Percentiles rank a stretch among this genome's conserved stretches.
Evolutionary conservation across 306 rosid genomes (phyloP).

Genomic region (Vigna reflexopilosa): DNA sequence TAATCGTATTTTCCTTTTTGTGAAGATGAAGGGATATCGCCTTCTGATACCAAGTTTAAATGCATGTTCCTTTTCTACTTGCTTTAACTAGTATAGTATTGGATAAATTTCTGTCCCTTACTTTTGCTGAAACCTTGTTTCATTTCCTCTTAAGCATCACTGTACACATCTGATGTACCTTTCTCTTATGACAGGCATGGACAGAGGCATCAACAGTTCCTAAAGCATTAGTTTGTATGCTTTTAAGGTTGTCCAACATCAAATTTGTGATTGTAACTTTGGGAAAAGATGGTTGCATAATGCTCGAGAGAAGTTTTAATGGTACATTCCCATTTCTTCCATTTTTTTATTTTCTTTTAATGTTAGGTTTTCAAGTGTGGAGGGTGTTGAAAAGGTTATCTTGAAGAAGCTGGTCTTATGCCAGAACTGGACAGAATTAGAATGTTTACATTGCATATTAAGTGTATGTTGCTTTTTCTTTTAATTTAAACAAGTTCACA

Average conservation of each 20-base stretch:
- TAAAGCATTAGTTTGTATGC: conserved; percentile 78
- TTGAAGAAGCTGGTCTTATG: conserved; percentile 9
- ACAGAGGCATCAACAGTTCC: conserved; percentile 76
- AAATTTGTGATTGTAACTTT: conserved; percentile 85
- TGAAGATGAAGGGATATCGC: not conserved
- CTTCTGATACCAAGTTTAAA: not conserved
- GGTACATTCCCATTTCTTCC: conserved; percentile 46
- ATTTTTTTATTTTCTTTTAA: not conserved
- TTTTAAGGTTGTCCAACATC: conserved; percentile 75
- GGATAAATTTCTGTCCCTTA: too few relatives aligned
- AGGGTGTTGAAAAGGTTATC: not conserved
- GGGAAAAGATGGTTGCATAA: conserved; percentile 93
- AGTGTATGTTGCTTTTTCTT: conserved; percentile 34
- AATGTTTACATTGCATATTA: conserved; percentile 24
- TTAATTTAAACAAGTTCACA: conserved; percentile 43
- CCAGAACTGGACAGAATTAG: conserved; percentile 10
- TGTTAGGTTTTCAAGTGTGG: not conserved
- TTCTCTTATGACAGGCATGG: conserved; percentile 69
- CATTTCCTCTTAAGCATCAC: conserved; percentile 19
- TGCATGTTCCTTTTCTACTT: not conserved
- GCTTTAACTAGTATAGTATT: not conserved
- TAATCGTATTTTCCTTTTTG: conserved; percentile 9
- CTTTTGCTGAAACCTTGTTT: too few relatives aligned
- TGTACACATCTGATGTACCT: conserved; percentile 1
- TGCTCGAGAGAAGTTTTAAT: conserved; percentile 76